Percentiles rank a stretch among this genome's conserved stretches.
Evolutionary conservation across 192 early-diverging fungal genomes (phyloP).

Genomic region (Fimicolochytrium jonesii): DNA sequence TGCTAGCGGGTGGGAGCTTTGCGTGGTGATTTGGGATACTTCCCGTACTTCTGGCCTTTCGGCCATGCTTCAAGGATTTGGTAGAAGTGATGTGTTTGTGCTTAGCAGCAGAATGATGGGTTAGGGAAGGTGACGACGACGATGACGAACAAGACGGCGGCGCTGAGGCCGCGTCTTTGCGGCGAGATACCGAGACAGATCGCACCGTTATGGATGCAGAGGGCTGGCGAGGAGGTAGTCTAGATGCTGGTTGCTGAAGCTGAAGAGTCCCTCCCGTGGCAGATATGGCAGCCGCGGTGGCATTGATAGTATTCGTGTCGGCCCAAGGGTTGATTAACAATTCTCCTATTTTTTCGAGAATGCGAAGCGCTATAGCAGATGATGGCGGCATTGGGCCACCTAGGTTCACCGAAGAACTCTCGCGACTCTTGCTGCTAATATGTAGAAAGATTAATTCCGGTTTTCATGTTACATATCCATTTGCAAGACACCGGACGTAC

Average conservation of each 20-base stretch:
- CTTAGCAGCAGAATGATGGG: neutral
- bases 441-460: neutral
- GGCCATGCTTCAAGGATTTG: neutral
- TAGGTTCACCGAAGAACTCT: neutral
- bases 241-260: neutral
- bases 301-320: no score
- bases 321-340: conserved; percentile 1
- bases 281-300: no score
- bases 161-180: no score
- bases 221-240: neutral
- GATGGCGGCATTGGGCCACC: neutral
- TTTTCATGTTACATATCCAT: neutral
- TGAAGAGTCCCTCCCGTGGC: no score
- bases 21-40: neutral
- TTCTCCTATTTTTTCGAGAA: conserved; percentile 1
- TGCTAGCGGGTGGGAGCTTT: neutral
- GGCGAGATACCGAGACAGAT: no score
- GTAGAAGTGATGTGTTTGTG: neutral
- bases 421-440: conserved; percentile 6
- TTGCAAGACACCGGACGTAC: neutral
- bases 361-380: neutral
- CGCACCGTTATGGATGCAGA: neutral
- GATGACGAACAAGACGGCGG: neutral
- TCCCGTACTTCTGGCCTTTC: neutral
- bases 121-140: neutral